Evolutionary conservation across 345 rosid species (phyloP).

Genomic region (Lepidium didymum): DNA sequence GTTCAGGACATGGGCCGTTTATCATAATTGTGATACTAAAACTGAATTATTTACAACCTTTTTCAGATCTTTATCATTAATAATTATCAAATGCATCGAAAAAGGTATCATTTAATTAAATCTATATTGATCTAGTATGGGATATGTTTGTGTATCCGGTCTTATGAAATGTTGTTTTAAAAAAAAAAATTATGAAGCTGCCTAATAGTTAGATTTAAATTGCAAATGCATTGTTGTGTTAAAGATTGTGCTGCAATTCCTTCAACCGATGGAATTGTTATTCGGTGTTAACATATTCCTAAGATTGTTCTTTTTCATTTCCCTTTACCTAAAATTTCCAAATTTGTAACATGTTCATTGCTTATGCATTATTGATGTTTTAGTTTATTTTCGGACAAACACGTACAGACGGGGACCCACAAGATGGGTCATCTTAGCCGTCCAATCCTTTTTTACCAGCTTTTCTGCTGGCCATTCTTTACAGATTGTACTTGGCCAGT

Average conservation of each 20-base stretch:
- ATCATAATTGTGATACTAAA: slow-evolving; percentile 17
- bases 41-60: slow-evolving; percentile 12
- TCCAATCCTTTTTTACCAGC: slow-evolving; percentile 11
- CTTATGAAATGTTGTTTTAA: not conserved
- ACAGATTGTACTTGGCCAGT: not conserved
- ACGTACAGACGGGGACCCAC: not conserved
- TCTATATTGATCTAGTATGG: not conserved
- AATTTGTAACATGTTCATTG: not conserved
- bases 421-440: not conserved
- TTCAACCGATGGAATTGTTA: not conserved
- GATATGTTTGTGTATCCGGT: not conserved
- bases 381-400: not conserved
- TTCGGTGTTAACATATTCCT: not conserved
- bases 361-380: not conserved
- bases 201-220: not conserved
- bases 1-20: slow-evolving; percentile 23
- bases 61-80: slow-evolving; percentile 5
- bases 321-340: not conserved
- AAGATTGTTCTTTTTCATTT: not conserved
- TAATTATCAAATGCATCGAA: not conserved
- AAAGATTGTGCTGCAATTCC: not conserved
- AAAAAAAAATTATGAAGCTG: too few species aligned
- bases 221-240: not conserved
- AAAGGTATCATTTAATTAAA: not conserved
- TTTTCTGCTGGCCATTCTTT: slow-evolving; percentile 22